phyloP scores from a whole-genome alignment of 768 basidiomycete species.

The Naganishia randhawae region DNA sequence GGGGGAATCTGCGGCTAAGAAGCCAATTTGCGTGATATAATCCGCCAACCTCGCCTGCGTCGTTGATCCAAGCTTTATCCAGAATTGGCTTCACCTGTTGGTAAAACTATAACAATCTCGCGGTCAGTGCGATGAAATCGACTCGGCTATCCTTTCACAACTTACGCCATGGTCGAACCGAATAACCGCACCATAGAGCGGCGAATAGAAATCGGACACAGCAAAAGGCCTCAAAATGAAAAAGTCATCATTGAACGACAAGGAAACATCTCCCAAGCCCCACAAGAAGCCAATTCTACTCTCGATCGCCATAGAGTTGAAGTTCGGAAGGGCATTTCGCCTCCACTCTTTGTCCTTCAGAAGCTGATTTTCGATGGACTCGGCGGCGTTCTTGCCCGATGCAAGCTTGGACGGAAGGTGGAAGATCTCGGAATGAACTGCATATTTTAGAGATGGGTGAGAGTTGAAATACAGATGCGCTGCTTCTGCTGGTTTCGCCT shows the following conservation, averaged over 20 bases:
- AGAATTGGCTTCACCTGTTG: slow-evolving; percentile 43
- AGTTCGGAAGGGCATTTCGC: slow-evolving; percentile 40
- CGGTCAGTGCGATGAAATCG: neutral
- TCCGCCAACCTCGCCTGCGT: slow-evolving; percentile 44
- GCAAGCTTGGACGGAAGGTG: slow-evolving; percentile 43
- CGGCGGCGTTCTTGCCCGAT: neutral
- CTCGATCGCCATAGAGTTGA: slow-evolving; percentile 49
- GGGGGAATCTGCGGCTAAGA: slow-evolving; percentile 40
- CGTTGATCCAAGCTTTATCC: slow-evolving; percentile 40
- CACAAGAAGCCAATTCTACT: slow-evolving; percentile 42
- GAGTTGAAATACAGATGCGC: slow-evolving; percentile 24
- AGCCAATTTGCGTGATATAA: slow-evolving; percentile 47
- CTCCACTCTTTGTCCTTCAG: slow-evolving; percentile 39
- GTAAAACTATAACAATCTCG: slow-evolving; percentile 24
- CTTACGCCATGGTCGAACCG: slow-evolving; percentile 39
- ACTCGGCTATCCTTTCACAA: neutral
- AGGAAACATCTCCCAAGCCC: slow-evolving; percentile 38
- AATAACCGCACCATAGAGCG: slow-evolving; percentile 44
- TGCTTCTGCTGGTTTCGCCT: slow-evolving; percentile 6
- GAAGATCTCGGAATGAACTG: slow-evolving; percentile 43
- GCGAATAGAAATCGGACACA: slow-evolving; percentile 40
- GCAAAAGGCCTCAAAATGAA: slow-evolving; percentile 44
- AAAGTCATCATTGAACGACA: slow-evolving; percentile 46
- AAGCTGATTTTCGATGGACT: slow-evolving; percentile 1
- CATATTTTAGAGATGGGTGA: slow-evolving; percentile 43